Evolutionary conservation across 2,329 filamentous ascomycete genomes (phyloP).

Genomic region (Myriosclerotinia duriaeana): DNA sequence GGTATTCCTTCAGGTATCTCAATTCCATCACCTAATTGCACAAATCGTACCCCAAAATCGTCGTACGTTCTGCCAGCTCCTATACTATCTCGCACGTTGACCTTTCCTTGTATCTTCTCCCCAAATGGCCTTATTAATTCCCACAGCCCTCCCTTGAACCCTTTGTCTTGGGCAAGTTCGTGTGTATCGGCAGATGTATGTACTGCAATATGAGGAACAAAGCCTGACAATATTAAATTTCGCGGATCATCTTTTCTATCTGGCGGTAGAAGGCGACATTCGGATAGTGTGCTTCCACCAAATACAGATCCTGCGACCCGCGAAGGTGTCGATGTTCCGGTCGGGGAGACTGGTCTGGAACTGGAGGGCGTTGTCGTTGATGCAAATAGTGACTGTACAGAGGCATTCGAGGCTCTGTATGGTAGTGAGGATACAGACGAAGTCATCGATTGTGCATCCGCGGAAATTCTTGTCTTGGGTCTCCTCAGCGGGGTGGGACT

Average conservation of each 20-base stretch:
- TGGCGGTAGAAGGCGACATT: slow-evolving; percentile 35
- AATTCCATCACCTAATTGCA: slow-evolving; percentile 62
- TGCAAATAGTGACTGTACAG: slow-evolving; percentile 61
- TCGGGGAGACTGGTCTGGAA: slow-evolving; percentile 67
- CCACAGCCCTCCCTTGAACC: slow-evolving; percentile 77
- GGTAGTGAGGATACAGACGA: slow-evolving; percentile 52
- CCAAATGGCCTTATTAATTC: slow-evolving; percentile 89
- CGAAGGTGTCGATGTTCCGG: slow-evolving; percentile 57
- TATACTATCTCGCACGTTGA: slow-evolving; percentile 86
- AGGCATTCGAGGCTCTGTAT: slow-evolving; percentile 55
- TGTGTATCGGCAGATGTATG: slow-evolving; percentile 87
- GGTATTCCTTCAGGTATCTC: slow-evolving; percentile 50
- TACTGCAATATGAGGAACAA: slow-evolving; percentile 85
- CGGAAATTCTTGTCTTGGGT: slow-evolving; percentile 57
- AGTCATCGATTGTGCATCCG: slow-evolving; percentile 51
- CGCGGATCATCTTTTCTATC: slow-evolving; percentile 49
- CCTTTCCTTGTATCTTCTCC: slow-evolving; percentile 81
- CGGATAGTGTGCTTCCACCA: slow-evolving; percentile 43
- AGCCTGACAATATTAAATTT: slow-evolving; percentile 74
- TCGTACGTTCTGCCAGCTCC: slow-evolving; percentile 81
- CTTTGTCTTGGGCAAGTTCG: slow-evolving; percentile 76
- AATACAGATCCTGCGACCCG: slow-evolving; percentile 59
- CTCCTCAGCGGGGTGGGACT: slow-evolving; percentile 58
- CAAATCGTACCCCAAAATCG: slow-evolving; percentile 87
- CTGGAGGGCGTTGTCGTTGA: slow-evolving; percentile 66